Evolutionary conservation across 176 grass and related monocot genomes (phyloP).

Genomic region (Raddia guianensis): DNA sequence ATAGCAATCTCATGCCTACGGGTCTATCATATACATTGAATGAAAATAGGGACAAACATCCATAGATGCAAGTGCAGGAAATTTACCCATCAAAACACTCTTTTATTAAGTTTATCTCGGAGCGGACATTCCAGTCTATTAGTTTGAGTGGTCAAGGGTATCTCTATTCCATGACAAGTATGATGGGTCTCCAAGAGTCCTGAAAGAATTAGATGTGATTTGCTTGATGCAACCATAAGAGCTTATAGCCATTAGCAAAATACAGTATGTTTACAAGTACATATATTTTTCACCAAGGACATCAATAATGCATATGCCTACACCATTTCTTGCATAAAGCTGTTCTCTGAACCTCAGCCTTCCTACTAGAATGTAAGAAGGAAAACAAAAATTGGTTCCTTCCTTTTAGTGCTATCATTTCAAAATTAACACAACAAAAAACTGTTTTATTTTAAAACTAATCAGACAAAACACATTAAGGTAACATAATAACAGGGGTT

Average conservation of each 20-base stretch:
- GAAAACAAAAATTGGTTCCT: not conserved
- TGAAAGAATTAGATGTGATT: slow-evolving; percentile 51
- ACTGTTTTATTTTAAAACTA: not conserved
- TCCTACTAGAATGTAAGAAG: not conserved
- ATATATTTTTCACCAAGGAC: slow-evolving; percentile 7
- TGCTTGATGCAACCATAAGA: slow-evolving; percentile 7
- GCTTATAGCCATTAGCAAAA: not conserved
- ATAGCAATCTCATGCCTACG: slow-evolving; percentile 16
- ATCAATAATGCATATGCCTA: not conserved
- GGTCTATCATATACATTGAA: slow-evolving; percentile 22
- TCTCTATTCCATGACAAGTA: slow-evolving; percentile 86
- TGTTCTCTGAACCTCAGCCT: slow-evolving; percentile 14
- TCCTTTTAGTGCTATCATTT: not conserved
- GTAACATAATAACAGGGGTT: slow-evolving; percentile 7
- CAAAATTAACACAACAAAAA: slow-evolving; percentile 22
- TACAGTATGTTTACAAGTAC: slow-evolving; percentile 19
- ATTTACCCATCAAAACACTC: slow-evolving; percentile 31
- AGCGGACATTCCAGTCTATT: slow-evolving; percentile 35
- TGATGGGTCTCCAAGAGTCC: slow-evolving; percentile 85
- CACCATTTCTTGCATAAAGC: not conserved
- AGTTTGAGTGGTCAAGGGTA: slow-evolving; percentile 30
- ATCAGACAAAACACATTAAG: not conserved
- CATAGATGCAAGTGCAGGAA: slow-evolving; percentile 24
- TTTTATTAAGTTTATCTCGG: slow-evolving; percentile 22
- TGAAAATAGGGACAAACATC: slow-evolving; percentile 24